Conservation (phyloP, 805 yeast species). For the Tetrapisispora arboricola region DNA sequence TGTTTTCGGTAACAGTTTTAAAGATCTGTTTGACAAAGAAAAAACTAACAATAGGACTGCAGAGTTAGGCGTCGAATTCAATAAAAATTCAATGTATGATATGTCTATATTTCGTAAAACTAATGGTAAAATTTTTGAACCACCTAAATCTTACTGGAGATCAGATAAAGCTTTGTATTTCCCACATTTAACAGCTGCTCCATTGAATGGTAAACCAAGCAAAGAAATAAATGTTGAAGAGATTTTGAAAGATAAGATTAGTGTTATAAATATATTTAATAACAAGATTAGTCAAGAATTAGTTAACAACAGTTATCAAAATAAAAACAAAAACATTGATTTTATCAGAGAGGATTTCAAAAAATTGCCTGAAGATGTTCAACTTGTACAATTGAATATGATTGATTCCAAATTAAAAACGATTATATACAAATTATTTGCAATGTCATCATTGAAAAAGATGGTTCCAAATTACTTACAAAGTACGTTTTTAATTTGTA, state of each 20-base stretch:
- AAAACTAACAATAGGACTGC: slow-evolving; percentile 39
- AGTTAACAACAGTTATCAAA: slow-evolving; percentile 48
- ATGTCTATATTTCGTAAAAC: slow-evolving; percentile 58
- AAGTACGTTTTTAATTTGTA: slow-evolving; percentile 50
- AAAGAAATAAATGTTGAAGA: slow-evolving; percentile 22
- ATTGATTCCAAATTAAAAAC: slow-evolving; percentile 69
- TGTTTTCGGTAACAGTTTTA: slow-evolving; percentile 34
- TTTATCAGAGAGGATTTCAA: slow-evolving; percentile 9
- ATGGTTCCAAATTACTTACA: slow-evolving; percentile 40
- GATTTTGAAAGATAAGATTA: slow-evolving; percentile 21
- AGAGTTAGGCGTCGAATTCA: slow-evolving; percentile 51
- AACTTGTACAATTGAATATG: slow-evolving; percentile 65
- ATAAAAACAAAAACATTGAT: slow-evolving; percentile 20
- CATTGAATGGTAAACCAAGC: slow-evolving; percentile 32
- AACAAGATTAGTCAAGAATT: slow-evolving; percentile 56
- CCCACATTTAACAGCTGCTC: slow-evolving; percentile 62
- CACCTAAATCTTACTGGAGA: slow-evolving; percentile 75
- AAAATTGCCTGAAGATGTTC: slow-evolving; percentile 30
- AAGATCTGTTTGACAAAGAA: slow-evolving; percentile 40
- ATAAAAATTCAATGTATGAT: slow-evolving; percentile 59
- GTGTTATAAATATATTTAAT: slow-evolving; percentile 23
- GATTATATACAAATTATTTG: slow-evolving; percentile 42
- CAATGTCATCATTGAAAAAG: slow-evolving; percentile 36
- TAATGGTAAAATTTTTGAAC: slow-evolving; percentile 71
- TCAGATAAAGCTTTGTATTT: slow-evolving; percentile 65